Conservation (phyloP, 306 rosid genomes). For the Cucurbita pepo region DNA sequence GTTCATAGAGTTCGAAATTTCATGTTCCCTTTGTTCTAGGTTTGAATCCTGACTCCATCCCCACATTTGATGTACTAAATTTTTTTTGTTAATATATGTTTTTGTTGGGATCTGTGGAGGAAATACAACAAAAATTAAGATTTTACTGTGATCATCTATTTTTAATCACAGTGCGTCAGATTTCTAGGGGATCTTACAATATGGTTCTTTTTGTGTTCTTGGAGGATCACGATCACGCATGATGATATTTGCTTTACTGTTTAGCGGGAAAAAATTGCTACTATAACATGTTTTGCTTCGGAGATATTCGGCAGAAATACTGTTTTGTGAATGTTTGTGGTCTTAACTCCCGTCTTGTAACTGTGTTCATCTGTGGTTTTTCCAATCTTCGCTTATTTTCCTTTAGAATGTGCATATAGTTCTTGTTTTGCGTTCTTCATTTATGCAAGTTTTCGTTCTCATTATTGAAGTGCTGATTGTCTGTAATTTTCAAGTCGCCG, state of each 20-base stretch:
- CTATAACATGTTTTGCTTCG: not conserved
- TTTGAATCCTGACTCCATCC: not conserved
- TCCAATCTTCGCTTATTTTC: not conserved
- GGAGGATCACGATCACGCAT: not conserved
- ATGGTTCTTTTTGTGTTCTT: not conserved
- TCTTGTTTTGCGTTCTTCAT: not conserved
- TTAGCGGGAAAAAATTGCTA: not conserved
- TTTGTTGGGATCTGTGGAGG: not conserved
- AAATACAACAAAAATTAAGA: not conserved
- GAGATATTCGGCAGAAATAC: not conserved
- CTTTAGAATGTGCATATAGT: not conserved
- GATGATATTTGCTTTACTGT: not conserved
- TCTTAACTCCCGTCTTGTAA: not conserved
- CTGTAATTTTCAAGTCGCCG: not conserved
- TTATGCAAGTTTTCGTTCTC: not conserved
- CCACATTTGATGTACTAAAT: not conserved
- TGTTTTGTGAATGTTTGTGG: not conserved
- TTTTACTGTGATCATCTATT: not conserved
- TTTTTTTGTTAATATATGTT: not conserved
- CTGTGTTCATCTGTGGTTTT: not conserved
- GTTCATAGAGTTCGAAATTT: not conserved
- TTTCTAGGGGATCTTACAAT: not conserved
- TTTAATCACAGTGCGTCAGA: not conserved
- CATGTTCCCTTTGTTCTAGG: not conserved
- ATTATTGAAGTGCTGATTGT: not conserved